Evolutionary conservation across 768 basidiomycete genomes (phyloP).

Genomic region (Suillus hirtellus): DNA sequence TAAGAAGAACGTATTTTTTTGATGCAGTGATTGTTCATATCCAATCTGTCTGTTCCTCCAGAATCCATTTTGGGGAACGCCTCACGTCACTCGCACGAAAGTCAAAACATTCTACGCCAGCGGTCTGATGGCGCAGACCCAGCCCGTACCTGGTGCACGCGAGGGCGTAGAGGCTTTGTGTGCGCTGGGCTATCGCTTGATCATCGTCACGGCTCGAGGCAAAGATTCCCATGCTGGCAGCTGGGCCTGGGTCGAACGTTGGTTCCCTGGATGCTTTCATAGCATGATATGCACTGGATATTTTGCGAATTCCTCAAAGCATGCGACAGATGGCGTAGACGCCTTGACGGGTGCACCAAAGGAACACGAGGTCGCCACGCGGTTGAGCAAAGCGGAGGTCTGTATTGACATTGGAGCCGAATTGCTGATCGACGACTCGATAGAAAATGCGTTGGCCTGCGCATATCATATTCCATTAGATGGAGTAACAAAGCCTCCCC

Average conservation of each 20-base stretch:
- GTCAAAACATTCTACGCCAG: slow-evolving; percentile 60
- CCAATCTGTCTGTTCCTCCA: slow-evolving; percentile 17
- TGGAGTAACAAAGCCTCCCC: slow-evolving; percentile 36
- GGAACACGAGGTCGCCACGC: slow-evolving; percentile 48
- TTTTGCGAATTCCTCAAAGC: slow-evolving; percentile 55
- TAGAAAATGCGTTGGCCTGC: slow-evolving; percentile 73
- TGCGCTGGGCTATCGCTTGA: slow-evolving; percentile 63
- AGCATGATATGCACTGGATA: slow-evolving; percentile 74
- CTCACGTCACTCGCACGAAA: slow-evolving; percentile 56
- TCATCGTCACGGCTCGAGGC: slow-evolving; percentile 76
- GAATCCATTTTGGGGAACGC: slow-evolving; percentile 63
- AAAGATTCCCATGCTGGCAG: slow-evolving; percentile 55
- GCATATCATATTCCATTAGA: slow-evolving; percentile 31
- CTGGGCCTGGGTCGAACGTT: slow-evolving; percentile 63
- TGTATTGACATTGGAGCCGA: slow-evolving; percentile 63
- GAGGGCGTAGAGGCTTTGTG: slow-evolving; percentile 57
- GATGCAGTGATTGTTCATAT: background rate
- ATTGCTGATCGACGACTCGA: slow-evolving; percentile 76
- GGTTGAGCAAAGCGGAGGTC: slow-evolving; percentile 72
- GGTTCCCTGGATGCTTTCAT: slow-evolving; percentile 66
- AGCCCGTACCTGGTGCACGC: slow-evolving; percentile 59
- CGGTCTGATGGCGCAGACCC: slow-evolving; percentile 44
- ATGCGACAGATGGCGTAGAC: slow-evolving; percentile 13
- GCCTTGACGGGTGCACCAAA: background rate
- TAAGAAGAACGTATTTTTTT: slow-evolving; percentile 19